Percentiles rank a stretch among this genome's conserved stretches.
Evolutionary conservation across 73 alveolate species (phyloP).

Genomic region (Symbiodinium natans): DNA sequence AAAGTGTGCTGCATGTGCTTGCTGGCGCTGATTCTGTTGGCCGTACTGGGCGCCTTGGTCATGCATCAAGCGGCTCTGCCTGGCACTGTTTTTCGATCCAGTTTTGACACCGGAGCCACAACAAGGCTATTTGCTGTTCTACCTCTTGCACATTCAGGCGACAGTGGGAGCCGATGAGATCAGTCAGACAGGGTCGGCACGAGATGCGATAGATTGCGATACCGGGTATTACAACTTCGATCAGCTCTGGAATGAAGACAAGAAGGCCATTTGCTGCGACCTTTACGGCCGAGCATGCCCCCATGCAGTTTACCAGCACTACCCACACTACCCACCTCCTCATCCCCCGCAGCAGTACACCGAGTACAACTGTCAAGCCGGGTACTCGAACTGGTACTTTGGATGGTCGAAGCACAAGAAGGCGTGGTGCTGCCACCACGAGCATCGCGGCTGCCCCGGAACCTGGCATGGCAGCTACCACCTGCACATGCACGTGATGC

Average conservation of each 20-base stretch:
- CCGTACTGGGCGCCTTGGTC: neutral
- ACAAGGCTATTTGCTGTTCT: neutral
- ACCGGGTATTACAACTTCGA: neutral
- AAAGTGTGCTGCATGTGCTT: neutral
- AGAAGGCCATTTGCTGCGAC: neutral
- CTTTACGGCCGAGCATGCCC: neutral
- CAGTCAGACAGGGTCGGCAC: neutral
- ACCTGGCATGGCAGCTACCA: conserved; percentile 79
- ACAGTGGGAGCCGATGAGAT: neutral
- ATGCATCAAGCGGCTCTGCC: too few relatives aligned
- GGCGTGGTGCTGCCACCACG: conserved; percentile 47
- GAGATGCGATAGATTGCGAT: neutral
- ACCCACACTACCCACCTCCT: too few relatives aligned
- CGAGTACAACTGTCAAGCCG: neutral
- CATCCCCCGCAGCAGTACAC: too few relatives aligned
- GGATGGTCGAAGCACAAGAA: conserved; percentile 71
- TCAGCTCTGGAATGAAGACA: neutral
- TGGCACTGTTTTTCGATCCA: too few relatives aligned
- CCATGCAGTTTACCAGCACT: too few relatives aligned
- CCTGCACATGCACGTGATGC: neutral
- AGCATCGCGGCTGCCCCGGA: conserved; percentile 56
- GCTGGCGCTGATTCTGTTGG: neutral
- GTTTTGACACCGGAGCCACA: too few relatives aligned
- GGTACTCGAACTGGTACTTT: conserved; percentile 21
- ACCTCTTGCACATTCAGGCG: neutral